These are phyloP conservation scores for Stephania cephalantha DNA, from an alignment of 164 flowering plant species.

Conservation along the genomic window DNA sequence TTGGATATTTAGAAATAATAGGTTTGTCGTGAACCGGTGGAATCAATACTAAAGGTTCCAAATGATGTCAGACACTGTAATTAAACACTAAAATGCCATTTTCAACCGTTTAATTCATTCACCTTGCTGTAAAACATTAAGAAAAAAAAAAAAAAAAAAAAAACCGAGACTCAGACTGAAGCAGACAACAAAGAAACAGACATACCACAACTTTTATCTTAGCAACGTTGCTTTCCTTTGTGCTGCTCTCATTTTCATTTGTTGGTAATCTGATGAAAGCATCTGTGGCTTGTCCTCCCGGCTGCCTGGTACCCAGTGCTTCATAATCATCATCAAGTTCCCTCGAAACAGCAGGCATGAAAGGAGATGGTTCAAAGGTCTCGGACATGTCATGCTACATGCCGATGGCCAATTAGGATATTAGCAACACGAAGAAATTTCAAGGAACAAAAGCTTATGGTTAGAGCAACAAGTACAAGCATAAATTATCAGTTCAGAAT, in stretches of 20 bases:
- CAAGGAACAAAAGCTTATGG: background rate
- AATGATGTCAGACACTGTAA: no score
- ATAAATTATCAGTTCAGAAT: no score
- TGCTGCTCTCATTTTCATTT: slow-evolving; percentile 50
- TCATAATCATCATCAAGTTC: slow-evolving; percentile 55
- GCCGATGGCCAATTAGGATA: background rate
- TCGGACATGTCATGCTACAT: slow-evolving; percentile 81
- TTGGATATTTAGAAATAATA: no score
- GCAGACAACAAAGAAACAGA: background rate
- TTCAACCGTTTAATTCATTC: no score
- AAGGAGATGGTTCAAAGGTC: slow-evolving; percentile 91
- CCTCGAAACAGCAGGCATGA: slow-evolving; percentile 53
- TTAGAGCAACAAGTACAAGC: background rate
- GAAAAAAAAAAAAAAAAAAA: background rate
- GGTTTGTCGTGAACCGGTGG: no score
- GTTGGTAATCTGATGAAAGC: slow-evolving; percentile 29
- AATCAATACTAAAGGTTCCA: no score
- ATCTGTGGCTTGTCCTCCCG: slow-evolving; percentile 46
- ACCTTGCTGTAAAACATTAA: background rate
- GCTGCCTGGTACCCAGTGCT: slow-evolving; percentile 34
- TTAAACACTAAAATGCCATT: no score
- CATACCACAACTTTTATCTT: slow-evolving; percentile 97
- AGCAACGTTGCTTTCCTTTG: slow-evolving; percentile 76
- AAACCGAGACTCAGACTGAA: background rate
- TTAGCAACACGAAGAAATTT: background rate